phyloP scores from a whole-genome alignment of 139 green algal genomes.

The Volvox africanus region DNA sequence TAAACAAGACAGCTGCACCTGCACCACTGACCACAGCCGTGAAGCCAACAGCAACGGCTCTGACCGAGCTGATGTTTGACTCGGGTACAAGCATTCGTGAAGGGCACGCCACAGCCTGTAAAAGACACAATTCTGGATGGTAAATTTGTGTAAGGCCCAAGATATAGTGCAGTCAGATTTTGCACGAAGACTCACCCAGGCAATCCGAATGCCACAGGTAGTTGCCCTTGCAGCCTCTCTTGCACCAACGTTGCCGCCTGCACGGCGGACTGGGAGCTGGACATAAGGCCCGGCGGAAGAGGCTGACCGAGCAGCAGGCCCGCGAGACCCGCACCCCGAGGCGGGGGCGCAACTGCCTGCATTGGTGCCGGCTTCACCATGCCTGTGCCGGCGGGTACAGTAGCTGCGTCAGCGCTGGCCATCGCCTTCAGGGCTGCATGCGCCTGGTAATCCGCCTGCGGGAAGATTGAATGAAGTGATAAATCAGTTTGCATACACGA shows the following conservation, averaged over 20 bases:
- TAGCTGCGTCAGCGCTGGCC: neutral
- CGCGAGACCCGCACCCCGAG: conserved; percentile 5
- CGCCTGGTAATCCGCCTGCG: conserved; percentile 17
- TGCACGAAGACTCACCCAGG: conserved; percentile 5
- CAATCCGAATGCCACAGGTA: conserved; percentile 16
- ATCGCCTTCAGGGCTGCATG: conserved; percentile 15
- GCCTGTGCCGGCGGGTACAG: neutral
- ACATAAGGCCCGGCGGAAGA: conserved; percentile 17
- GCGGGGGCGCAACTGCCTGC: neutral
- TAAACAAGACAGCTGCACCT: conserved; percentile 32
- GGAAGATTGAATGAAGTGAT: neutral
- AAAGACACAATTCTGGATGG: neutral
- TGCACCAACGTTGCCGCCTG: conserved; percentile 25
- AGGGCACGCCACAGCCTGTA: conserved; percentile 15
- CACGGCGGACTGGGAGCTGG: neutral
- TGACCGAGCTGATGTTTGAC: neutral
- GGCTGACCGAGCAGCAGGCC: conserved; percentile 36
- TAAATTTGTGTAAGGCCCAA: neutral
- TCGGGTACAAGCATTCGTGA: neutral
- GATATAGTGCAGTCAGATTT: neutral
- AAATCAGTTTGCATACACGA: no score
- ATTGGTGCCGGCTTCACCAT: neutral
- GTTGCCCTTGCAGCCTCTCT: conserved; percentile 23
- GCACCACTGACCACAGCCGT: conserved; percentile 34
- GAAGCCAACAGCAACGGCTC: neutral